Conservation (phyloP, 768 basidiomycete genomes). For the Pleurotus djamor region DNA sequence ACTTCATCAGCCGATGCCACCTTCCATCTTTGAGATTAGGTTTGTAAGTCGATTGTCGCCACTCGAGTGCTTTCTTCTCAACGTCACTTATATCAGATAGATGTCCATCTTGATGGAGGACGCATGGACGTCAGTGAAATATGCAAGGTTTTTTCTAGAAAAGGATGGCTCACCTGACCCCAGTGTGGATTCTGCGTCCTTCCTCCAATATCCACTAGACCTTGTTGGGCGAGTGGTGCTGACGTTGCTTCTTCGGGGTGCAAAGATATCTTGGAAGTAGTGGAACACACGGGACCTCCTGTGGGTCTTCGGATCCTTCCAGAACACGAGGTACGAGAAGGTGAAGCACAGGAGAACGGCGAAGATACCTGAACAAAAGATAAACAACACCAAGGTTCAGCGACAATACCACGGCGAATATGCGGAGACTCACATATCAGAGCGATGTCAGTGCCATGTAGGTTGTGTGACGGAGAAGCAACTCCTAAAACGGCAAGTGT, state of each 20-base stretch:
- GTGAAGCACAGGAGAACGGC: conserved; percentile 4
- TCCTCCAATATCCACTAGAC: neutral
- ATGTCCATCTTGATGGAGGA: neutral
- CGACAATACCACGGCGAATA: neutral
- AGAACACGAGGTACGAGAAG: neutral
- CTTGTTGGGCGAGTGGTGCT: neutral
- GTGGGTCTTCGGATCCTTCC: neutral
- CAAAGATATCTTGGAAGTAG: neutral
- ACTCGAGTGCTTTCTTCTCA: neutral
- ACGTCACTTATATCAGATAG: neutral
- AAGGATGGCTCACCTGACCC: neutral
- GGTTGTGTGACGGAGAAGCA: neutral
- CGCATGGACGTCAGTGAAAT: neutral
- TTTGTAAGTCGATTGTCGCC: neutral
- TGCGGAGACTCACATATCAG: neutral
- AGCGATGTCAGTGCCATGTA: neutral
- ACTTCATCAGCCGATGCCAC: neutral
- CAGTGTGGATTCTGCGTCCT: neutral
- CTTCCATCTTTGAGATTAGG: neutral
- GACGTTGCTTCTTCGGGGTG: neutral
- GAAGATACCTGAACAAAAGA: neutral
- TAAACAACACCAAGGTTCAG: neutral
- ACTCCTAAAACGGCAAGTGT: neutral
- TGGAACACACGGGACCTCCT: neutral
- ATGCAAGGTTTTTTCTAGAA: neutral